Percentiles rank a stretch among this genome's conserved stretches.
Evolutionary conservation across 768 basidiomycete species (phyloP).

Genomic region (Tulasnella sp.): DNA sequence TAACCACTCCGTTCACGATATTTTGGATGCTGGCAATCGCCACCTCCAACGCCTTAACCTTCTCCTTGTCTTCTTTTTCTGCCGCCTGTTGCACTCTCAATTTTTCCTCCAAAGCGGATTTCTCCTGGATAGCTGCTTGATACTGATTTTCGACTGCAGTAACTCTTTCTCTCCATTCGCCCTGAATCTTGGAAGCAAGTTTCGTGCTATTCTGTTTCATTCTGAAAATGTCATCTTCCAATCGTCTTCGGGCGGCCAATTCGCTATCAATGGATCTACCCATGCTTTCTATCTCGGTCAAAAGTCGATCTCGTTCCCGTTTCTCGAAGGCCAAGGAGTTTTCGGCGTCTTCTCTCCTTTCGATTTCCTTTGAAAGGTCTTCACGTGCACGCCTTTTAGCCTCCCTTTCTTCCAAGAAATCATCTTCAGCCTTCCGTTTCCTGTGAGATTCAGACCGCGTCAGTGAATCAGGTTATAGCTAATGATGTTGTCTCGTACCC

Average conservation of each 20-base stretch:
- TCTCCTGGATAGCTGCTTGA: neutral
- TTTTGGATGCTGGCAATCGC: too few relatives aligned
- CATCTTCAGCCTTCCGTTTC: constrained; percentile 1
- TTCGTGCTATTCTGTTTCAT: neutral
- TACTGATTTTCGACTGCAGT: neutral
- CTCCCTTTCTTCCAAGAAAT: neutral
- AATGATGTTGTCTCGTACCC: too few relatives aligned
- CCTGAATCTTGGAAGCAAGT: neutral
- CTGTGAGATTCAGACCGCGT: too few relatives aligned
- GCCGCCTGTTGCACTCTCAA: too few relatives aligned
- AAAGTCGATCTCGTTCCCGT: neutral
- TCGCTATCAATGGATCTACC: neutral
- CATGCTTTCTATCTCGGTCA: neutral
- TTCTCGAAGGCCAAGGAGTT: neutral
- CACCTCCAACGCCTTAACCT: too few relatives aligned
- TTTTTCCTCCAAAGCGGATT: neutral
- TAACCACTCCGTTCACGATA: too few relatives aligned
- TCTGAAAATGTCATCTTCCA: neutral
- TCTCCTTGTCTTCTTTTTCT: too few relatives aligned
- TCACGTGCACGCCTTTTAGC: neutral
- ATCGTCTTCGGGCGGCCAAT: neutral
- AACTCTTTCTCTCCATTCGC: neutral
- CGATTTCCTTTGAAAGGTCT: neutral
- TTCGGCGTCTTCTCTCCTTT: neutral
- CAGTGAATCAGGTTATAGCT: too few relatives aligned